These are phyloP conservation scores for Stylosanthes scabra DNA, from an alignment of 331 rosid species.

Conservation along the genomic window DNA sequence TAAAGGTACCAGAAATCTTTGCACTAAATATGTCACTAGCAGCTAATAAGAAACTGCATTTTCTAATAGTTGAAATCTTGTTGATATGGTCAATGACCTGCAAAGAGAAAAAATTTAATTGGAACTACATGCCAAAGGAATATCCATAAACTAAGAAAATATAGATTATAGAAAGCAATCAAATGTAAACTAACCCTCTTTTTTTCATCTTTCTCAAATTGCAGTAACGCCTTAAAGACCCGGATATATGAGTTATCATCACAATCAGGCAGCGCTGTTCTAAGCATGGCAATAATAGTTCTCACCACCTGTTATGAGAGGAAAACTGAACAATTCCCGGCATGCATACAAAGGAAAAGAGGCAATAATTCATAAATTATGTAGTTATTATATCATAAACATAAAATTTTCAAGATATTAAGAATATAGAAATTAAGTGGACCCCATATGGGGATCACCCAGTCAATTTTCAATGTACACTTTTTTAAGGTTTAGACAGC, in stretches of 20 bases:
- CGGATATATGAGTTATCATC: conserved; percentile 74
- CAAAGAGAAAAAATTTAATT: conserved; percentile 30
- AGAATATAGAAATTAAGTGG: conserved; percentile 1
- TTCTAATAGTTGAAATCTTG: conserved; percentile 78
- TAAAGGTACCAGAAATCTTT: conserved; percentile 91
- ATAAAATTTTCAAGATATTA: conserved; percentile 27
- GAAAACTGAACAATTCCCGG: conserved; percentile 33
- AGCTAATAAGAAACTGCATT: conserved; percentile 77
- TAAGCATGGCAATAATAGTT: conserved; percentile 84
- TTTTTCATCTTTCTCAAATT: conserved; percentile 83
- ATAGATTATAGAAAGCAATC: conserved; percentile 35
- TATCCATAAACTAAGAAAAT: conserved; percentile 26
- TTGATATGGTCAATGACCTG: conserved; percentile 84
- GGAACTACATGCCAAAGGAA: conserved; percentile 16
- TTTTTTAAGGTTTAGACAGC: background rate
- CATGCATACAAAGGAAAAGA: conserved; percentile 24
- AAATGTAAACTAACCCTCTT: conserved; percentile 58
- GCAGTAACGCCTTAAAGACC: conserved; percentile 87
- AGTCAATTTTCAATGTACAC: background rate
- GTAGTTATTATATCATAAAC: conserved; percentile 14
- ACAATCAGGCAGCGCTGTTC: conserved; percentile 73
- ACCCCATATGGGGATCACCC: background rate
- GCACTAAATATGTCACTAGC: conserved; percentile 82
- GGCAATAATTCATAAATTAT: conserved; percentile 13
- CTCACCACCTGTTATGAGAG: conserved; percentile 70